Evolutionary conservation across 2,329 filamentous ascomycete species (phyloP), one percentile per base, ranked within the genome.

Genomic region (Cryphonectria parasitica): DNA sequence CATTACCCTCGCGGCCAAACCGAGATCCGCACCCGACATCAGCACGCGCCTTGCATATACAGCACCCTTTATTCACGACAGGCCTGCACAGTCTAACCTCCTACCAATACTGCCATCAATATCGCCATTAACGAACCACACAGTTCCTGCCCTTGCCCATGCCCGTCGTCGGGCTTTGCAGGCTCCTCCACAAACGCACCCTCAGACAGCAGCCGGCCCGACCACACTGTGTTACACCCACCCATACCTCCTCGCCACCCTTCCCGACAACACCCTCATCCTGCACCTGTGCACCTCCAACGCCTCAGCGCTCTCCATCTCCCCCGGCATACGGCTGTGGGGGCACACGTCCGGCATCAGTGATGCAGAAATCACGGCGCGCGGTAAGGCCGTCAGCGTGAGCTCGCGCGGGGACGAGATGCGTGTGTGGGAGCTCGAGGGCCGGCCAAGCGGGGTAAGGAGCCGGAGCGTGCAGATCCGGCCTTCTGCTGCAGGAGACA

Each of bases 291-390:
- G 95, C 75, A 93, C 89, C 4, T 95, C 94, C 0, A 93, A 88
- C 3, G 82, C 88, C 1, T 85, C 88, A 0, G 82, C 84, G 0
- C 84, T 97, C 1, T 88, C 87, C 0, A 90, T 98, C 69, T 91
- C 92, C 52, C 82, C 89, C 0, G 93, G 92, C 0, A 91, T 90
- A 73, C 87, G 93, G 39, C 87, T 98, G 7, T 97, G 93, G 92
- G 95, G 95, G 10, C 95, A 97, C 77, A 97, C 95, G 0, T 97
- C 94, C 1, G 93, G 92, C 3, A 93, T 98, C 45, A 93, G 92
- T 64, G 91, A 93, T 43, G 94, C 93, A 10, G 91, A 97, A 76
- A 93, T 97, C 68, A 95, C 92, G 25, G 89, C 92, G 61, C 89
- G 92, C 52, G 94, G 94, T 25, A 97, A 95, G 79, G 95, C 94